Conservation (phyloP, 148 eudicot genomes). For the Amaranthus palmeri region DNA sequence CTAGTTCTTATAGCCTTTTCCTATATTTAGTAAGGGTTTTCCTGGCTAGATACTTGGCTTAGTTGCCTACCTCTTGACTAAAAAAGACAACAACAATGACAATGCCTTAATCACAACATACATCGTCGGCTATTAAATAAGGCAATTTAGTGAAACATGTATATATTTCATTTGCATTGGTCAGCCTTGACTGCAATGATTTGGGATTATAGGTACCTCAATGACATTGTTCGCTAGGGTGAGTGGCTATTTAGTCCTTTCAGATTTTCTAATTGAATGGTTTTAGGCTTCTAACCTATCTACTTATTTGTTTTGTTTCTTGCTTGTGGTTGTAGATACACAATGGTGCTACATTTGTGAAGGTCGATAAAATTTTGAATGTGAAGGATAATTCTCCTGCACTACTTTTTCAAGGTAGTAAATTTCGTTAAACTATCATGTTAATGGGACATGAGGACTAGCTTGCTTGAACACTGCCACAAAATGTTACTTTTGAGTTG, state of each 20-base stretch:
- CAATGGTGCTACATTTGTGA: constrained; percentile 89
- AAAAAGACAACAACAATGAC: neutral
- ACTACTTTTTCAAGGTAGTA: constrained; percentile 71
- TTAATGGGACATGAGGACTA: neutral
- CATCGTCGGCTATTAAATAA: no score
- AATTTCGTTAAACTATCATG: constrained; percentile 12
- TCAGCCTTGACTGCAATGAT: neutral
- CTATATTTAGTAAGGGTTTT: no score
- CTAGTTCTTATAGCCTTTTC: no score
- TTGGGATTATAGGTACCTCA: neutral
- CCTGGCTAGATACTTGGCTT: no score
- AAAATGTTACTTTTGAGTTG: neutral
- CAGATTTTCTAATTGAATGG: neutral
- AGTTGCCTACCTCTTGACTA: neutral
- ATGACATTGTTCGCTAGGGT: neutral
- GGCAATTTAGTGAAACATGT: no score
- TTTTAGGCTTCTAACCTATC: constrained; percentile 4
- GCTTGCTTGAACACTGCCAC: neutral
- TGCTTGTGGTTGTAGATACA: constrained; percentile 48
- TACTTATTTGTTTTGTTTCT: constrained; percentile 13
- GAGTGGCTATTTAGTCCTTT: neutral
- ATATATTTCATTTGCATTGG: neutral
- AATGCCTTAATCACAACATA: no score
- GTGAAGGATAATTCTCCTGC: constrained; percentile 81
- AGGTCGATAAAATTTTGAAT: constrained; percentile 72